Evolutionary conservation across 192 early-diverging fungal genomes (phyloP).

Genomic region (Coemansia sp.): DNA sequence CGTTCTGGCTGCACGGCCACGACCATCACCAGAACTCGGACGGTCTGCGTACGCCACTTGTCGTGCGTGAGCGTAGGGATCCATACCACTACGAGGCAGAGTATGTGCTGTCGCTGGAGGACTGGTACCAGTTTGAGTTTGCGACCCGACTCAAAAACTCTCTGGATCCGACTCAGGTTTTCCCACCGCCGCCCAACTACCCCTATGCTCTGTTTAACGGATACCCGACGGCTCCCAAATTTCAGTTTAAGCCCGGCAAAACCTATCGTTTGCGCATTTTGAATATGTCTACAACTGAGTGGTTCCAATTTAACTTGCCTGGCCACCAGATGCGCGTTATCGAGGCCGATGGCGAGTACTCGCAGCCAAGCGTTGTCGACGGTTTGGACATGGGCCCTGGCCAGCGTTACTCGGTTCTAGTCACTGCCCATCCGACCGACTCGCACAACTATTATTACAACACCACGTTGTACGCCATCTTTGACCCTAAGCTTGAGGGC

Average conservation of each 20-base stretch:
- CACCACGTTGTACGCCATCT: constrained; percentile 64
- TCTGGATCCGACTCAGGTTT: constrained; percentile 50
- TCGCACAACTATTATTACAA: constrained; percentile 66
- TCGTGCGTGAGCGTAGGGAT: constrained; percentile 59
- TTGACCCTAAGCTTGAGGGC: constrained; percentile 46
- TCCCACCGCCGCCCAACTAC: constrained; percentile 61
- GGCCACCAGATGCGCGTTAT: constrained; percentile 72
- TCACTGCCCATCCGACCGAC: constrained; percentile 60
- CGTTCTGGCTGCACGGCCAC: constrained; percentile 84
- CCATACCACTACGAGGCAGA: constrained; percentile 66
- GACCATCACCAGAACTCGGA: constrained; percentile 69
- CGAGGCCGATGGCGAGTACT: constrained; percentile 71
- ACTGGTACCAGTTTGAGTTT: constrained; percentile 60
- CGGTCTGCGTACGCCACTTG: constrained; percentile 68
- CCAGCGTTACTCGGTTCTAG: constrained; percentile 76
- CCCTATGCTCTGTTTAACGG: constrained; percentile 60
- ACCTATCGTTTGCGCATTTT: constrained; percentile 80
- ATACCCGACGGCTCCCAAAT: constrained; percentile 17
- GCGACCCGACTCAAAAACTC: constrained; percentile 37
- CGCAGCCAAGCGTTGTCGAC: constrained; percentile 52
- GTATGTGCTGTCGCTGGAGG: constrained; percentile 60
- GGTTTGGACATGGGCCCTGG: constrained; percentile 62
- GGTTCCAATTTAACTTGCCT: constrained; percentile 70
- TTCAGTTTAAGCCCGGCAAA: constrained; percentile 64
- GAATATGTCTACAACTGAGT: constrained; percentile 68